A percentile compares a stretch with the other conserved stretches of the same genome.
Conservation (phyloP, 1,284 basidiomycete species). For the Heterobasidion irregulare region DNA sequence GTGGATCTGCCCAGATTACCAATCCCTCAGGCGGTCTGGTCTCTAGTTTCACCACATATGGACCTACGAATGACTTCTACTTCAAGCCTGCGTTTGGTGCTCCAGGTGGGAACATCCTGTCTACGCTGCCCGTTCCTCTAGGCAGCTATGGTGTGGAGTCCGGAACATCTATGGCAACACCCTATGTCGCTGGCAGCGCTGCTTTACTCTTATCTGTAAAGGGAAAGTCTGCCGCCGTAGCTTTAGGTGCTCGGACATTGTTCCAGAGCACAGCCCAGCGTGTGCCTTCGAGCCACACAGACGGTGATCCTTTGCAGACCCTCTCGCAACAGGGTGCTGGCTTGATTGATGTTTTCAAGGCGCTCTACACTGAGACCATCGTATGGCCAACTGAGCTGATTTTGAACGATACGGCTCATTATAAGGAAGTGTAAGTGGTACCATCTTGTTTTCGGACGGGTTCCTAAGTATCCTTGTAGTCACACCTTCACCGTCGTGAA, state of each 20-base stretch:
- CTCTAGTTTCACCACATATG: no score
- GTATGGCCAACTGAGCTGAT: constrained; percentile 53
- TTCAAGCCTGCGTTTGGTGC: no score
- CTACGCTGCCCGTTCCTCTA: constrained; percentile 38
- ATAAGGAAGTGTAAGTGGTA: constrained; percentile 32
- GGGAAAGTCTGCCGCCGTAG: constrained; percentile 21
- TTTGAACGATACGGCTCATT: constrained; percentile 65
- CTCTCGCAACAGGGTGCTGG: constrained; percentile 62
- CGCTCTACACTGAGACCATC: constrained; percentile 45
- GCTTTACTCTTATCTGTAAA: constrained; percentile 30
- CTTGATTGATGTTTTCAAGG: constrained; percentile 55
- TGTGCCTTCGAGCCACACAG: constrained; percentile 37
- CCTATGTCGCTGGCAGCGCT: constrained; percentile 60
- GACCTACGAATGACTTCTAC: no score
- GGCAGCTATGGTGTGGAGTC: constrained; percentile 36
- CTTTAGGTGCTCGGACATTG: constrained; percentile 33
- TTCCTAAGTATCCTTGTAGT: constrained; percentile 16
- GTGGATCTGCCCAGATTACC: no score
- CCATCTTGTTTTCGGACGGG: neutral
- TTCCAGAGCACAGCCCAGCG: constrained; percentile 53
- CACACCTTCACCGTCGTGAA: constrained; percentile 18
- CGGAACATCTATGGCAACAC: constrained; percentile 36
- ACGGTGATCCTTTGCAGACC: constrained; percentile 46
- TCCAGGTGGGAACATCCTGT: constrained; percentile 20
- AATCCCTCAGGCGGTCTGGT: no score